A percentile compares a stretch with the other conserved stretches of the same genome.
phyloP scores from a whole-genome alignment of 805 yeast species.

The Candida oleophila region DNA sequence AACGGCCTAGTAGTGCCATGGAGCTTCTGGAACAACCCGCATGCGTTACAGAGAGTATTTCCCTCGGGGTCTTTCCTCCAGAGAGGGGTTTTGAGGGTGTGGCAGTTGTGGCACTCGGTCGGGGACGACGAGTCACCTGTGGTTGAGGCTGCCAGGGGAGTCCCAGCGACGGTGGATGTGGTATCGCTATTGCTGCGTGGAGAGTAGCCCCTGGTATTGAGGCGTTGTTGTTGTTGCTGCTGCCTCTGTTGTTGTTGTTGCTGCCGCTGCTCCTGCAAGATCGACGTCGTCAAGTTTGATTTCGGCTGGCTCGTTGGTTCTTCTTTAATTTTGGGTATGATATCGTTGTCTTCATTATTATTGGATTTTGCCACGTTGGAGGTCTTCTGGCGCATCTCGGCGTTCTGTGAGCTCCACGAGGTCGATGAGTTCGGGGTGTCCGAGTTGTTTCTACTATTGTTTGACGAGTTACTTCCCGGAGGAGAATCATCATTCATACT shows the following conservation, averaged over 20 bases:
- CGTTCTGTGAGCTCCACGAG: constrained; percentile 5
- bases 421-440: constrained; percentile 5
- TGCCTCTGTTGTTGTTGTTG: neutral
- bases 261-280: constrained; percentile 11
- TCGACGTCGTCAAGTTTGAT: constrained; percentile 22
- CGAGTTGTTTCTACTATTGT: constrained; percentile 6
- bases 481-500: constrained; percentile 28
- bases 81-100: constrained; percentile 58
- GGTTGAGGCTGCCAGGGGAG: neutral
- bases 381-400: constrained; percentile 1
- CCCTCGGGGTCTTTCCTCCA: constrained; percentile 64
- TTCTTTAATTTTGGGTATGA: constrained; percentile 12
- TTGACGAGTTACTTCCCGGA: constrained; percentile 12
- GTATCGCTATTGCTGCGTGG: neutral
- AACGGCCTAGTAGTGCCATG: constrained; percentile 65
- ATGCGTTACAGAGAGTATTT: constrained; percentile 61
- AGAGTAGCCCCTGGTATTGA: neutral
- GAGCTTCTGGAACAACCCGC: constrained; percentile 58
- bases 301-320: constrained; percentile 15
- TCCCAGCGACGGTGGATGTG: neutral
- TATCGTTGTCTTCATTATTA: neutral
- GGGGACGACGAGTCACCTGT: constrained; percentile 2
- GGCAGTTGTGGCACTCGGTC: constrained; percentile 56
- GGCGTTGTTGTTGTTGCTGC: constrained; percentile 5
- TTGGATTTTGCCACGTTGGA: neutral